Evolutionary conservation across 805 yeast genomes (phyloP), one percentile per base, ranked within the genome.

Genomic region (Komagataella mondaviorum): DNA sequence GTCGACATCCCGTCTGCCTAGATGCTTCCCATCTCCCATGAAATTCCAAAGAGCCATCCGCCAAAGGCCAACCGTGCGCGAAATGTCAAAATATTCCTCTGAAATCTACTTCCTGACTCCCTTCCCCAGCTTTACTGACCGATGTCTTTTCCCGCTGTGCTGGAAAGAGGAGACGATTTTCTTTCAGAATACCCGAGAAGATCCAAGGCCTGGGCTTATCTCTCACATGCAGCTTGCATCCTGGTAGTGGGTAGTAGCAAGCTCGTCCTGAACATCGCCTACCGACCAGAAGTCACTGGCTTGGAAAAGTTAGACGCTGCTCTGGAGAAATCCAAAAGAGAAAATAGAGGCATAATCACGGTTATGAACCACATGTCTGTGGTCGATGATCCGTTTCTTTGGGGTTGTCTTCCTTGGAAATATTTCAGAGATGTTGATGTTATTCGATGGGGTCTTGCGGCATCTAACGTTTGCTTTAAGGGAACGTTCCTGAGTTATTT

Each of bases 371-470:
- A 89, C 61, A 86, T 88, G 93, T 83, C 90, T 2, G 85, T 77
- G 36, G 85, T 88, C 22, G 99, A 91, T 63, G 99, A 91, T 61
- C 99, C 99, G 0, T 74, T 86, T 43, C 69, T 88, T 47, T 91
- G 95, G 87, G 96, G 95, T 0, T 77, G 85, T 43, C 71, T 90
- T 53, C 96, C 97, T 0, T 75, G 82, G 77, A 72, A 79, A 44
- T 78, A 77, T 57, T 85, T 78, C 57, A 65, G 70, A 12, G 77
- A 80, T 52, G 68, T 85, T 16, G 85, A 81, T 55, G 75, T 78
- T 51, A 78, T 88, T 51, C 74, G 99, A 60, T 91, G 98, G 98
- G 90, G 96, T 4, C 71, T 93, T 51, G 99, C 95, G 0, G 99
- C 99, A 8, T 79, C 83, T 49, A 90, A 93, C 63, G 78, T 91